phyloP scores from a whole-genome alignment of 441 rosid genomes.

The Pelargonium australe region DNA sequence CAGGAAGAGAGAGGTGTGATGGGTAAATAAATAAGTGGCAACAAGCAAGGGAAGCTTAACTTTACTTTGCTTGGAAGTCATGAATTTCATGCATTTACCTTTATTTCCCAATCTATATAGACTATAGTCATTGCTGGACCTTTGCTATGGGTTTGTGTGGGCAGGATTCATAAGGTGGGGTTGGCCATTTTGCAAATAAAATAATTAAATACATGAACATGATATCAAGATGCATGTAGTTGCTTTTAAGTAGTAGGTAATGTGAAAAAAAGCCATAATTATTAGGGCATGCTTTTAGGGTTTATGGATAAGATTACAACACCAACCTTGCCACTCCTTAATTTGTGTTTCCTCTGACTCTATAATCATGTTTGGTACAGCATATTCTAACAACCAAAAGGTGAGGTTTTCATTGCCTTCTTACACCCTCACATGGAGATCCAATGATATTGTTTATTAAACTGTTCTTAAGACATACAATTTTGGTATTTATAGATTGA shows the following conservation, averaged over 20 bases:
- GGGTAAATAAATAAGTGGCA: conserved; percentile 19
- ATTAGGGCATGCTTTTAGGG: neutral
- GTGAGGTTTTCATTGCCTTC: too few relatives aligned
- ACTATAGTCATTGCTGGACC: neutral
- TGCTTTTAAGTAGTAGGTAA: neutral
- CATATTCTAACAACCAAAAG: too few relatives aligned
- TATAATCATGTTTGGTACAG: too few relatives aligned
- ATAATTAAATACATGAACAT: neutral
- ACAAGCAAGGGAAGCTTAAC: conserved; percentile 10
- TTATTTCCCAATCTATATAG: neutral
- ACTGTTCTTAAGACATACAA: too few relatives aligned
- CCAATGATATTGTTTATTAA: too few relatives aligned
- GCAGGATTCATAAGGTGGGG: conserved; percentile 1
- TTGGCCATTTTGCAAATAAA: neutral
- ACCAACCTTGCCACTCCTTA: too few relatives aligned
- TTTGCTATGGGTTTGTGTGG: neutral
- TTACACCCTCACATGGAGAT: too few relatives aligned
- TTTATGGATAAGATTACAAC: neutral
- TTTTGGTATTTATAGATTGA: too few relatives aligned
- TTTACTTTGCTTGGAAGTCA: conserved; percentile 43
- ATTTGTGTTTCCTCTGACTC: too few relatives aligned
- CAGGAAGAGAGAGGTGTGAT: neutral
- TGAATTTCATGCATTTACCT: conserved; percentile 2
- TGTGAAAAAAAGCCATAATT: neutral
- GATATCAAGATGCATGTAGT: neutral